A percentile compares a stretch with the other conserved stretches of the same genome.
Evolutionary conservation across 495 filamentous ascomycete species (phyloP).

Genomic region (Penicillium maclennaniae): DNA sequence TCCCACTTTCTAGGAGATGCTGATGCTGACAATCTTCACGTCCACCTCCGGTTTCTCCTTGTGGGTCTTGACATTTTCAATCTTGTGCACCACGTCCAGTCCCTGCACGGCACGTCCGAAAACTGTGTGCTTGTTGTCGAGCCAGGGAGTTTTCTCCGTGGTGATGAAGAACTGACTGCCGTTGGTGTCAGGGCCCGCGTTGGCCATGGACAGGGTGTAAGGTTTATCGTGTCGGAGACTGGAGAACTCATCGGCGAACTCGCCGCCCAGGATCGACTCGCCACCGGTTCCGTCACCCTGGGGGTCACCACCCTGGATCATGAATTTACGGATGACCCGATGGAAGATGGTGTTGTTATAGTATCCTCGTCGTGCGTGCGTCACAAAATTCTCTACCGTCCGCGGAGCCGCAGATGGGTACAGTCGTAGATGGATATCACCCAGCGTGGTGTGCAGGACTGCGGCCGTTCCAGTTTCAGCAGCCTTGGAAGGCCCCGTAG

Average conservation of each 20-base stretch:
- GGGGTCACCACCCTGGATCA: conserved; percentile 92
- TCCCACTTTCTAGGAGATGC: conserved; percentile 21
- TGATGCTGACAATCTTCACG: conserved; percentile 93
- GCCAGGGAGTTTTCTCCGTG: conserved; percentile 93
- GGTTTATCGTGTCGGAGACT: conserved; percentile 90
- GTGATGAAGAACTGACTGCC: conserved; percentile 97
- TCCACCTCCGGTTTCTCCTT: conserved; percentile 98
- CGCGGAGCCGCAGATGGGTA: conserved; percentile 92
- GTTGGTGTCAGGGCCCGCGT: conserved; percentile 80
- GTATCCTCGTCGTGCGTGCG: conserved; percentile 81
- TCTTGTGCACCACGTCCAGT: conserved; percentile 92
- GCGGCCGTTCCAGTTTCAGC: conserved; percentile 72
- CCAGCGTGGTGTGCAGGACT: conserved; percentile 86
- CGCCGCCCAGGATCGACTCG: conserved; percentile 93
- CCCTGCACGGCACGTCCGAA: conserved; percentile 89
- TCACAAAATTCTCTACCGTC: conserved; percentile 98
- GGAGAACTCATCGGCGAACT: conserved; percentile 95
- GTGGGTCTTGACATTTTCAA: conserved; percentile 85
- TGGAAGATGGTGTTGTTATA: conserved; percentile 99
- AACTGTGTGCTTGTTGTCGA: conserved; percentile 94
- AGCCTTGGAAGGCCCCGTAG: conserved; percentile 52
- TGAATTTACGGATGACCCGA: conserved; percentile 95
- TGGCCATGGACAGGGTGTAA: conserved; percentile 95
- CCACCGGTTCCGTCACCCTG: conserved; percentile 93
- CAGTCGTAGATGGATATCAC: conserved; percentile 90